A percentile compares a stretch with the other conserved stretches of the same genome.
phyloP scores from a whole-genome alignment of 208 protist genomes.

The Trypanosoma cruzi region DNA sequence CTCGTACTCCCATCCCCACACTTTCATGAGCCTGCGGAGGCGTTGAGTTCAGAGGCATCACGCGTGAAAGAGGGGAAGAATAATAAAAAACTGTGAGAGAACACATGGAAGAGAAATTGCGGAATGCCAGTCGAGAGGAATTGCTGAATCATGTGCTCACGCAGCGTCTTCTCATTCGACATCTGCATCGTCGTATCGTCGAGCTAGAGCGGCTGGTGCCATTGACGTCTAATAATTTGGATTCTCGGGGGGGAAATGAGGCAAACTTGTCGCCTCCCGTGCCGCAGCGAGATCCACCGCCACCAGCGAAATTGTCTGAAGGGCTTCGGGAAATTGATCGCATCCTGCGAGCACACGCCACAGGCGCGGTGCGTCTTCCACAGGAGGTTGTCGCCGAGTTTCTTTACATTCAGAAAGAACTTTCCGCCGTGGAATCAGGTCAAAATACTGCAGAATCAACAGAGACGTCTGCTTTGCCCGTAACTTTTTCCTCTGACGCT shows the following conservation, averaged over 20 bases:
- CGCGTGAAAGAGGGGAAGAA: too few species aligned
- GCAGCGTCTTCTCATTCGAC: slow-evolving; percentile 63
- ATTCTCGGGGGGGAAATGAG: background rate
- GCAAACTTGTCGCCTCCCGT: background rate
- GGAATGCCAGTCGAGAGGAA: slow-evolving; percentile 50
- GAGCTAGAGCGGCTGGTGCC: slow-evolving; percentile 41
- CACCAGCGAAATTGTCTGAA: slow-evolving; percentile 18
- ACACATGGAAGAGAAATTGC: slow-evolving; percentile 33
- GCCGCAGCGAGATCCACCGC: background rate
- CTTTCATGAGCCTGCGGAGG: background rate
- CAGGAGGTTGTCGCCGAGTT: slow-evolving; percentile 40
- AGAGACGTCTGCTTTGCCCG: too few species aligned
- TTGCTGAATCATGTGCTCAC: slow-evolving; percentile 55
- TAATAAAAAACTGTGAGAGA: background rate
- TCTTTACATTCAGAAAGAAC: slow-evolving; percentile 39
- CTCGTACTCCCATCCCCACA: background rate
- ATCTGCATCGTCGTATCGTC: slow-evolving; percentile 52
- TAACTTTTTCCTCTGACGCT: too few species aligned
- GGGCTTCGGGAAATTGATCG: slow-evolving; percentile 44
- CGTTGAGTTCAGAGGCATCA: background rate
- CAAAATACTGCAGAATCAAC: too few species aligned
- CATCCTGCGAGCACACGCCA: slow-evolving; percentile 33
- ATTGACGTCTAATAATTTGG: background rate
- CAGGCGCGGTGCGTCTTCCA: slow-evolving; percentile 29
- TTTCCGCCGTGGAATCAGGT: background rate